Evolutionary conservation across 2,329 filamentous ascomycete species (phyloP).

Genomic region (Trichophyton rubrum): DNA sequence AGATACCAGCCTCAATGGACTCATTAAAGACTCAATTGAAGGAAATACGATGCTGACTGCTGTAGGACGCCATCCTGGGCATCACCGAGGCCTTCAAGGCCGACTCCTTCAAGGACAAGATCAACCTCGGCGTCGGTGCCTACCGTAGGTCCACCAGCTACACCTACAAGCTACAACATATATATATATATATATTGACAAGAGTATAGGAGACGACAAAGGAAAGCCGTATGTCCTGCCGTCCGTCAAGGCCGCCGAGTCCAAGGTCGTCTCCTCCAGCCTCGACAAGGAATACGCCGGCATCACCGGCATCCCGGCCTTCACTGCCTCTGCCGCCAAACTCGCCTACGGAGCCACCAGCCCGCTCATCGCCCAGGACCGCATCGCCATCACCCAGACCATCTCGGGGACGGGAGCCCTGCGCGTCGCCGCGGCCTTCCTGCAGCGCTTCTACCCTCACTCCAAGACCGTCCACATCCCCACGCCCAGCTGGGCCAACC

Average conservation of each 20-base stretch:
- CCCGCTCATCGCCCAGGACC: conserved; percentile 56
- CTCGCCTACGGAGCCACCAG: conserved; percentile 83
- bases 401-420: conserved; percentile 96
- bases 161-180: neutral
- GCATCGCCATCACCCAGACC: conserved; percentile 87
- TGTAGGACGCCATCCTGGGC: conserved; percentile 37
- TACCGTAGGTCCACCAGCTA: conserved; percentile 50
- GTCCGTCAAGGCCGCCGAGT: conserved; percentile 78
- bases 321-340: conserved; percentile 81
- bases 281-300: conserved; percentile 96
- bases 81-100: conserved; percentile 98
- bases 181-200: conserved; percentile 4
- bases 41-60: neutral
- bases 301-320: conserved; percentile 89
- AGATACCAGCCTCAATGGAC: conserved; percentile 28
- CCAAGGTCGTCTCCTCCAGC: conserved; percentile 63
- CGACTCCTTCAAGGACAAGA: conserved; percentile 86
- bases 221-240: conserved; percentile 97
- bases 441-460: conserved; percentile 79
- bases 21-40: neutral
- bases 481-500: conserved; percentile 94
- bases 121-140: conserved; percentile 95
- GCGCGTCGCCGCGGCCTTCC: conserved; percentile 86
- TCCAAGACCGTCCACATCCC: conserved; percentile 96
- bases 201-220: conserved; percentile 57